Evolutionary conservation across 805 yeast genomes (phyloP).

Genomic region (Isabelozyma rhagii): DNA sequence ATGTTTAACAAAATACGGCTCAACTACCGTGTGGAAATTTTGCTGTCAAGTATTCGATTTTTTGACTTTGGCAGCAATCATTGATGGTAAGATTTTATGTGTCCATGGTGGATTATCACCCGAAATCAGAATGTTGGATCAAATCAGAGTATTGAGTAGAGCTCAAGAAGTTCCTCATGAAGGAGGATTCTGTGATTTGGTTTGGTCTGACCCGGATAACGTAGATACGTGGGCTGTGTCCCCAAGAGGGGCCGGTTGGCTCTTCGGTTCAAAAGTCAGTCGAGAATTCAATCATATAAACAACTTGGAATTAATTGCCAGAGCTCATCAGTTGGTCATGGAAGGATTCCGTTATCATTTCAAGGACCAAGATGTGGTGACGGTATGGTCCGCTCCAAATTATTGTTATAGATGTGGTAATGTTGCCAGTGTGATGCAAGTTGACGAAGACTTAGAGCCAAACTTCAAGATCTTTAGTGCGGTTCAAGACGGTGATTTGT

Average conservation of each 20-base stretch:
- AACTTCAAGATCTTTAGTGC: constrained; percentile 93
- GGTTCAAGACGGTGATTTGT: constrained; percentile 75
- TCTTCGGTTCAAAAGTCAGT: constrained; percentile 93
- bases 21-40: constrained; percentile 89
- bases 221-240: constrained; percentile 98
- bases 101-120: constrained; percentile 95
- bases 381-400: constrained; percentile 93
- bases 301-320: constrained; percentile 77
- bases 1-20: constrained; percentile 88
- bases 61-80: constrained; percentile 89
- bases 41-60: constrained; percentile 91
- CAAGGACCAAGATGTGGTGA: constrained; percentile 90
- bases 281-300: constrained; percentile 92
- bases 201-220: constrained; percentile 98
- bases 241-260: constrained; percentile 98
- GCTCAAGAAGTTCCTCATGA: constrained; percentile 96
- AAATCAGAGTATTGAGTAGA: constrained; percentile 85
- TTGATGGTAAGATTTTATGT: constrained; percentile 87
- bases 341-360: constrained; percentile 93
- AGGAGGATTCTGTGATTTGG: constrained; percentile 94
- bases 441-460: constrained; percentile 86
- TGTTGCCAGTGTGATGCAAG: constrained; percentile 98
- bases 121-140: constrained; percentile 89
- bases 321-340: constrained; percentile 97
- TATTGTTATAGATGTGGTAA: constrained; percentile 97